Percentiles rank a stretch among this genome's conserved stretches.
Conservation (phyloP, 2,329 filamentous ascomycete genomes). For the Thielaviopsis ethacetica region DNA sequence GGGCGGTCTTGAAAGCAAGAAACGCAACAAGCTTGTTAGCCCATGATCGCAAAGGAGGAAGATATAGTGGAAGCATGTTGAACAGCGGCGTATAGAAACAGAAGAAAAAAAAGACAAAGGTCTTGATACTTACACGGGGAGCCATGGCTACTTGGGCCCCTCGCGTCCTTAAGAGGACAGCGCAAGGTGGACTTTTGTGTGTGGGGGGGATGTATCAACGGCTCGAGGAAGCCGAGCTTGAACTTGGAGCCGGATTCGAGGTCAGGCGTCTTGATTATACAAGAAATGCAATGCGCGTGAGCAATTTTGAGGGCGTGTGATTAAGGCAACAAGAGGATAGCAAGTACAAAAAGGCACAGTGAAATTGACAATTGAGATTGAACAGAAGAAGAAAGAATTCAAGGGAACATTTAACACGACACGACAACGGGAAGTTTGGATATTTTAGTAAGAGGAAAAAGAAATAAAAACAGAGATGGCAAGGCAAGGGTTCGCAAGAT, state of each 20-base stretch:
- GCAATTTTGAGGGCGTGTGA: not conserved
- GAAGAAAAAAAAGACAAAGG: not conserved
- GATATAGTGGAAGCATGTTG: constrained; percentile 2
- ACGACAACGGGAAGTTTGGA: not conserved
- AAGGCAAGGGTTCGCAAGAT: not conserved
- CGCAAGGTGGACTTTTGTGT: not conserved
- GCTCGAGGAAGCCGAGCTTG: not conserved
- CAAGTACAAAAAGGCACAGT: not conserved
- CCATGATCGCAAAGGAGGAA: not conserved
- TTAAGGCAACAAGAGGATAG: not conserved
- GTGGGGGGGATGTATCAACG: not conserved
- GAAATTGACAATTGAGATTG: not conserved
- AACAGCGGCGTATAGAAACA: not conserved
- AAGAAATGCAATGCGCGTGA: not conserved
- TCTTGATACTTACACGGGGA: not conserved
- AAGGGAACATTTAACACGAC: not conserved
- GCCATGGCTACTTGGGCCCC: not conserved
- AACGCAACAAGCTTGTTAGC: constrained; percentile 2
- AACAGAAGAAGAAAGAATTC: not conserved
- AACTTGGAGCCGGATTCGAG: not conserved
- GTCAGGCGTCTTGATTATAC: not conserved
- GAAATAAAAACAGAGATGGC: not conserved
- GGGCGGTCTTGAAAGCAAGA: constrained; percentile 4
- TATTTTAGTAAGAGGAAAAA: not conserved
- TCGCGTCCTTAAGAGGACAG: not conserved